Base-by-base conservation (phyloP, 345 rosid species). In the Lagerstroemia speciosa region DNA sequence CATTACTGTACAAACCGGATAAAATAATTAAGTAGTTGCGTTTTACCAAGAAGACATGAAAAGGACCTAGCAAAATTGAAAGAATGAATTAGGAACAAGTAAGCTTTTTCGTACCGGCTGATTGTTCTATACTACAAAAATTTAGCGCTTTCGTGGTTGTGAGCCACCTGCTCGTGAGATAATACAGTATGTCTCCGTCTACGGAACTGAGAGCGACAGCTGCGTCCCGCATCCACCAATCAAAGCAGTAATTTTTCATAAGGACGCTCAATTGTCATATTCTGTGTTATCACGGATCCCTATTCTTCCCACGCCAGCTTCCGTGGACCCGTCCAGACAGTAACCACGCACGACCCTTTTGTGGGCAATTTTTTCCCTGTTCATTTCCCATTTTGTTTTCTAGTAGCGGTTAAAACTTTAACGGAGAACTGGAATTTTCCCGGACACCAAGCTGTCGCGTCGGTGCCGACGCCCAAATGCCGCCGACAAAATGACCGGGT, bases 401-500 rank as follows among this genome's bases (percentile, higher is more conserved):
- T 41, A 41, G 14, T 41, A 2, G 46, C 46, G 15, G 46, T 41
- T 41, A 41, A 41, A 41, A 9, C 4, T 48, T 48, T 48, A 48
- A 38, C 24, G 6, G 5, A 26, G 41, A 38, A 32, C 17, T 65
- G 67, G 40, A 32, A 50, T n/a, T 53, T 10, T 32, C 62, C 70
- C 30, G 70, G 63, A 67, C 8, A 33, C 36, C 26, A n/a, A 53
- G 29, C 70, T 40, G 52, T 45, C 63, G 62, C 53, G 70, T 67
- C 70, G 70, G 70, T 67, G 70, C 70, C 70, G 63, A 67, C 70
- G 10, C 7, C 41, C 10, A 10, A 67, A 63, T 20, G 22, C 30
- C 43, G 46, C 70, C 70, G 70, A 67, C 70, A 53, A 46, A 67
- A 48, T 34, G 41, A 52, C 70, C 62, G 70, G 70, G 8, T 53